Conservation (phyloP, 257 asterid species). For the Solanum neorickii region DNA sequence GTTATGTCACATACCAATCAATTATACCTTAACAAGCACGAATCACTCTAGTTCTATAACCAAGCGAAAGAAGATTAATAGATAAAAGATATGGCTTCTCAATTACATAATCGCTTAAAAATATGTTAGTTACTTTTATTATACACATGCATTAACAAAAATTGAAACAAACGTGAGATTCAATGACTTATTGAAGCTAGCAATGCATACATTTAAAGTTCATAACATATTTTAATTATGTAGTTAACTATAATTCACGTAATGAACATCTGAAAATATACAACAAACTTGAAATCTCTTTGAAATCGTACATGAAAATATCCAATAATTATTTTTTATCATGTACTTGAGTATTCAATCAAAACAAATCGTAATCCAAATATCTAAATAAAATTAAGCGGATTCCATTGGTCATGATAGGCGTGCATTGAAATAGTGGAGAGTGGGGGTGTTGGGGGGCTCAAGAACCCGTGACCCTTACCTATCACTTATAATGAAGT, state of each 20-base stretch:
- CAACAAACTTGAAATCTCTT: background rate
- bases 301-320: background rate
- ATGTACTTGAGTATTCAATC: background rate
- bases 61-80: no score
- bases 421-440: background rate
- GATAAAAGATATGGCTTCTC: no score
- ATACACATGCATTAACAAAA: no score
- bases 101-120: no score
- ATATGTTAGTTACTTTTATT: no score
- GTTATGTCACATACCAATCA: no score
- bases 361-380: background rate
- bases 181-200: background rate
- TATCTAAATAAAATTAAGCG: background rate
- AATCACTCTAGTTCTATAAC: no score
- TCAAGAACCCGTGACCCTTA: background rate
- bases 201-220: background rate
- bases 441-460: background rate
- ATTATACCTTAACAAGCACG: no score
- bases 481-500: background rate
- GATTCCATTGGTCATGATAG: background rate
- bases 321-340: background rate
- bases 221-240: background rate
- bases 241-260: background rate
- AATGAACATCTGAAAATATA: background rate
- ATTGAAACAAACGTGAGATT: no score